Evolutionary conservation across 228 moss, liverwort and hornwort species (phyloP), one percentile per base, ranked within the genome.

Genomic region (Sphagnum magellanicum): DNA sequence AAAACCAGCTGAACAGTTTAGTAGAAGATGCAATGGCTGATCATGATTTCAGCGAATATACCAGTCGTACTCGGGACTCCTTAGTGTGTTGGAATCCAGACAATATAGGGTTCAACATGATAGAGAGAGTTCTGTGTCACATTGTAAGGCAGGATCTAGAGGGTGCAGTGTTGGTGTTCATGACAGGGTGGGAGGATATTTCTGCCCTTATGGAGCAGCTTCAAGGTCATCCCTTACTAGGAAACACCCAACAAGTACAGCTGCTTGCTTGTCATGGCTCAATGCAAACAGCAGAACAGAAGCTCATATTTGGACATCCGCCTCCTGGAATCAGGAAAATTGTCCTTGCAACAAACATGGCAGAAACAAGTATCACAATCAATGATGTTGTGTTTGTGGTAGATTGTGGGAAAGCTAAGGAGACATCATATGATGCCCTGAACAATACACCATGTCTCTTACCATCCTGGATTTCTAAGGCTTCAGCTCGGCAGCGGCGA

Each of bases 51-150:
- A 74, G 76, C 7, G 73, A 79, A 32, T 81, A 88, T 46, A 70
- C 80, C 61, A 81, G 86, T 72, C 81, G 87, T 63, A 79, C 89
- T 48, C 86, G 90, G 68, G 98, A 90, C 52, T 98, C 98, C 8
- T 69, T 98, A 70, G 79, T 79, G 50, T 84, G 87, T 64, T 98
- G 98, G 98, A 94, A 87, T 77, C 90, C 93, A 14, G 98, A 98
- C 72, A 89, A 87, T 70, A 61, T 91, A 68, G 92, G 92, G 16
- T 98, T 98, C 59, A 98, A 98, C 75, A 63, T 94, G 50, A 83
- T 92, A 60, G 92, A 90, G 71, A 89, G 81, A 74, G 73, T 74
- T 48, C 77, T 98, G 17, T 81, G 84, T 65, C 88, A 98, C 16
- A 92, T 98, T 16, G 81, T 75, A 68, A 79, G 74, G 16, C 70